Evolutionary conservation across 176 grass and related monocot species (phyloP).

Genomic region (Triticum timopheevii): DNA sequence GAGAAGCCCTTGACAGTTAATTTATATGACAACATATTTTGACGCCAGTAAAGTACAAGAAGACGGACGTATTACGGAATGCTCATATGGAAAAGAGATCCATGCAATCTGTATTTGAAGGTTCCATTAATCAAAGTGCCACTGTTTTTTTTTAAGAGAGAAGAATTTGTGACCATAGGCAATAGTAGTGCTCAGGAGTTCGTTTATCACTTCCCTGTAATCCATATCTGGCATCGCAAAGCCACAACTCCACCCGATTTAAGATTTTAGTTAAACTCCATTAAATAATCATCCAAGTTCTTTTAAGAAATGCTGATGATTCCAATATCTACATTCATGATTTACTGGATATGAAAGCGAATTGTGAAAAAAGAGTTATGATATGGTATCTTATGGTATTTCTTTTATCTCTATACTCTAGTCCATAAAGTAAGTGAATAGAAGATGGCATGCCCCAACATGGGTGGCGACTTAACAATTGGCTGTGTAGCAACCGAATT

Average conservation of each 20-base stretch:
- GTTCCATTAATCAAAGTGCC: neutral
- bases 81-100: neutral
- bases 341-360: neutral
- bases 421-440: neutral
- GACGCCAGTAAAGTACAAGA: neutral
- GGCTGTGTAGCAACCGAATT: neutral
- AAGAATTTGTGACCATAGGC: neutral
- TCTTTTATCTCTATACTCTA: neutral
- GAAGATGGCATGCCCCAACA: neutral
- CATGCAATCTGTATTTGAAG: neutral
- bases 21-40: neutral
- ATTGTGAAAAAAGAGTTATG: neutral
- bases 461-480: neutral
- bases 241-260: neutral
- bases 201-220: neutral
- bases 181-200: neutral
- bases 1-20: neutral
- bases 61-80: neutral
- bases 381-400: neutral
- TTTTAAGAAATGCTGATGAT: neutral
- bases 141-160: neutral
- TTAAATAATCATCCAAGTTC: neutral
- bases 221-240: neutral
- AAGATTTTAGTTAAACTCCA: neutral
- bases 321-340: neutral